phyloP scores from a whole-genome alignment of 2,329 filamentous ascomycete genomes.

The Zasmidium cellare region DNA sequence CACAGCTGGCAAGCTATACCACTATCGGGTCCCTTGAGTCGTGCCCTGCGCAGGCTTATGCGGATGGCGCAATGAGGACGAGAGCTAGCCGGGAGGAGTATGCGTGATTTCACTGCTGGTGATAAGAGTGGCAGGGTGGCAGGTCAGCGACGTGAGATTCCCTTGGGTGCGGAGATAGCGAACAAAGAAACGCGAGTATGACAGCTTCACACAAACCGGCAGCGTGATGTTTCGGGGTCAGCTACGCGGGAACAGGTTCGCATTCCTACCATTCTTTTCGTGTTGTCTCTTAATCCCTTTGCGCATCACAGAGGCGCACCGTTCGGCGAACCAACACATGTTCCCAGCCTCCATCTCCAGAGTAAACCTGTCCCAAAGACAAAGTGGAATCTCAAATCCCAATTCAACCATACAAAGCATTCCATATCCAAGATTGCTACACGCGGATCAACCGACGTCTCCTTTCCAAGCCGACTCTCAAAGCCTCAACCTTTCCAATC shows the following conservation, averaged over 20 bases:
- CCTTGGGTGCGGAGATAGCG: no score
- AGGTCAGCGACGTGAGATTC: no score
- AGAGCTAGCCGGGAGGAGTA: background rate
- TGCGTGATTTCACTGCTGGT: background rate
- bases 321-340: no score
- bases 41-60: background rate
- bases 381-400: no score
- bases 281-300: no score
- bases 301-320: no score
- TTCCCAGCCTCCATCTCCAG: no score
- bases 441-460: background rate
- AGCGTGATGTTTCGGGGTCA: background rate
- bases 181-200: background rate
- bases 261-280: no score
- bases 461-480: background rate
- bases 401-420: background rate
- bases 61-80: background rate
- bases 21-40: background rate
- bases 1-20: background rate
- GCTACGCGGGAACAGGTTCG: no score
- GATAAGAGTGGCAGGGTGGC: background rate
- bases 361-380: no score
- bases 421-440: background rate
- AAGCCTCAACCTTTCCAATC: constrained; percentile 13
- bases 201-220: background rate